phyloP scores from a whole-genome alignment of 2,329 filamentous ascomycete species.

The Aspergillus uvarum region DNA sequence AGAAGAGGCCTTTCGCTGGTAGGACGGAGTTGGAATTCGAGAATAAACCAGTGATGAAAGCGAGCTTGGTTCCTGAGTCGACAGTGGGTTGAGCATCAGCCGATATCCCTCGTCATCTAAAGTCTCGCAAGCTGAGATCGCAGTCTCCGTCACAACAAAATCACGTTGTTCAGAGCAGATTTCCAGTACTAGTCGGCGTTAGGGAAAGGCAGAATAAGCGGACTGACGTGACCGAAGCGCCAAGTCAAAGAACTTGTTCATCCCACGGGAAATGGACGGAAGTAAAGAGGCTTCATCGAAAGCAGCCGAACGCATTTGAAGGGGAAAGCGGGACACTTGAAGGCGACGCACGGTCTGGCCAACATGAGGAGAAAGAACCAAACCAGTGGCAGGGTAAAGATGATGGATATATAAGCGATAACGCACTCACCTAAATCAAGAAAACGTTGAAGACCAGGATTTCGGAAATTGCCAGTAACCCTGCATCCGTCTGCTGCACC shows the following conservation, averaged over 20 bases:
- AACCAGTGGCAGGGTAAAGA: background rate
- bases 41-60: background rate
- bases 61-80: background rate
- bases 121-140: conserved; percentile 2
- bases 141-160: conserved; percentile 2
- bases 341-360: conserved; percentile 6
- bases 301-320: conserved; percentile 1
- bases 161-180: conserved; percentile 4
- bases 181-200: conserved; percentile 10
- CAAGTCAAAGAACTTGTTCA: conserved; percentile 1
- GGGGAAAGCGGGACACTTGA: background rate
- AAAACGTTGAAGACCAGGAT: background rate
- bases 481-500: conserved; percentile 2
- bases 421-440: conserved; percentile 3
- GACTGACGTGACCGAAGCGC: background rate
- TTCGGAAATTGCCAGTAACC: conserved; percentile 2
- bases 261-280: conserved; percentile 4
- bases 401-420: conserved; percentile 1
- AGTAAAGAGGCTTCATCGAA: conserved; percentile 6
- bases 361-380: conserved; percentile 3
- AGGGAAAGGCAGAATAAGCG: conserved; percentile 2
- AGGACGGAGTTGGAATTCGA: background rate
- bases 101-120: conserved; percentile 13
- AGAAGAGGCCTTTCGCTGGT: background rate
- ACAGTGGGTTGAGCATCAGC: conserved; percentile 4